These are phyloP conservation scores for Euphrasia confusa DNA, from an alignment of 257 asterid genomes.

Conservation along the genomic window DNA sequence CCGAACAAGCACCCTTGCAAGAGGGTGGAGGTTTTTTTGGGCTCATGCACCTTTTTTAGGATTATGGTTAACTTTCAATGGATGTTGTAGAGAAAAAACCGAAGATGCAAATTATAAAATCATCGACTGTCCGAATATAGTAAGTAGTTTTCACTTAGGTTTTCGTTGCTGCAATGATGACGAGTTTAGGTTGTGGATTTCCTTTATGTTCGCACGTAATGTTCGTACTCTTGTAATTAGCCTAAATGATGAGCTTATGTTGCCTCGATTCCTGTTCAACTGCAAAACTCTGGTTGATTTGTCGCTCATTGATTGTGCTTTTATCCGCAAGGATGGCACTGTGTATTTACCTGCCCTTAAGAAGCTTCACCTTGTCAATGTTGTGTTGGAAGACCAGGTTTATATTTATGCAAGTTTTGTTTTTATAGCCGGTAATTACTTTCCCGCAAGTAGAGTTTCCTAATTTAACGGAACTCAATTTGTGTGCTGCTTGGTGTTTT, in stretches of 20 bases:
- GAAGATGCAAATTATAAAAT: not conserved
- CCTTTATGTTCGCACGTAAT: not conserved
- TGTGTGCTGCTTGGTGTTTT: too few species aligned
- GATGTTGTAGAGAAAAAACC: not conserved
- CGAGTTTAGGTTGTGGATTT: not conserved
- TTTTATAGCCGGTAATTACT: too few species aligned
- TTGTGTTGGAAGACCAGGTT: not conserved
- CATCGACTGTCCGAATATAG: too few species aligned
- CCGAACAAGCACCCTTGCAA: not conserved
- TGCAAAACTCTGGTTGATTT: not conserved
- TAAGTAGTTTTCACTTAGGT: not conserved
- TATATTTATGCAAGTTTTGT: too few species aligned
- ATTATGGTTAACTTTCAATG: too few species aligned
- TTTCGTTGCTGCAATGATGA: not conserved
- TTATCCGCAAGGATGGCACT: not conserved
- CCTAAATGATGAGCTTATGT: not conserved
- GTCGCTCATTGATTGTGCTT: not conserved
- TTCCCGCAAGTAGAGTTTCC: too few species aligned
- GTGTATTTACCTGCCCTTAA: not conserved
- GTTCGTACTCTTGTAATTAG: not conserved
- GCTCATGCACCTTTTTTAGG: not conserved
- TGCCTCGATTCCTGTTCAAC: constrained; percentile 1
- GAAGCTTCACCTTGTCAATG: not conserved
- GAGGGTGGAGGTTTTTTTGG: not conserved
- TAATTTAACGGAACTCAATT: too few species aligned